phyloP scores from a whole-genome alignment of 352 stramenopile genomes.

The Globisporangium splendens region DNA sequence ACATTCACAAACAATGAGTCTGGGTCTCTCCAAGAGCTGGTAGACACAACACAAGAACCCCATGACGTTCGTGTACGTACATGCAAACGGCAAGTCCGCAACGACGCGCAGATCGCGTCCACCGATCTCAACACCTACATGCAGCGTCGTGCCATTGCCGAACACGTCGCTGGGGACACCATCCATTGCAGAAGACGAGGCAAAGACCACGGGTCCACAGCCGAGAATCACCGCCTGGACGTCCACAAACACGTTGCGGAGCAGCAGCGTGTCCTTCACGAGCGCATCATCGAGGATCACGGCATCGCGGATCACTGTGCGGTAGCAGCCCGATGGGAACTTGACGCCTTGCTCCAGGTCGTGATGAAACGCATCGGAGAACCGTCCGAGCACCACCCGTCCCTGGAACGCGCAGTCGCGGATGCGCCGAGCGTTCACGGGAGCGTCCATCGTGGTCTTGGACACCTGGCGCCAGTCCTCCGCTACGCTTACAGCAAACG shows the following conservation, averaged over 20 bases:
- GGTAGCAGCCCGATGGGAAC: constrained; percentile 64
- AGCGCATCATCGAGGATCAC: constrained; percentile 74
- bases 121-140: constrained; percentile 81
- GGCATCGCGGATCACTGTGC: constrained; percentile 52
- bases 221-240: constrained; percentile 46
- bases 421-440: constrained; percentile 35
- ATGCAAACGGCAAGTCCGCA: constrained; percentile 64
- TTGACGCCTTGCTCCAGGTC: constrained; percentile 47
- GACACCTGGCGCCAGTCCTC: constrained; percentile 56
- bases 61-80: constrained; percentile 16
- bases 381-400: constrained; percentile 53
- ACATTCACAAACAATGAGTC: background rate
- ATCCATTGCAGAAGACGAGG: background rate
- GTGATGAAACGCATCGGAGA: constrained; percentile 26
- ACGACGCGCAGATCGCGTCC: constrained; percentile 67
- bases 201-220: constrained; percentile 57
- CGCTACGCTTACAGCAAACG: constrained; percentile 18
- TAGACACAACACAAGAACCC: background rate
- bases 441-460: constrained; percentile 27
- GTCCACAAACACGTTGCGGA: constrained; percentile 48
- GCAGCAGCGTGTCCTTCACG: constrained; percentile 62
- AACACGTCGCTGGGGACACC: constrained; percentile 9
- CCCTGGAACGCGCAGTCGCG: constrained; percentile 72
- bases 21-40: too few relatives aligned
- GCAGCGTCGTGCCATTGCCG: constrained; percentile 58